Evolutionary conservation across 345 rosid species (phyloP).

Genomic region (Citrus maxima): DNA sequence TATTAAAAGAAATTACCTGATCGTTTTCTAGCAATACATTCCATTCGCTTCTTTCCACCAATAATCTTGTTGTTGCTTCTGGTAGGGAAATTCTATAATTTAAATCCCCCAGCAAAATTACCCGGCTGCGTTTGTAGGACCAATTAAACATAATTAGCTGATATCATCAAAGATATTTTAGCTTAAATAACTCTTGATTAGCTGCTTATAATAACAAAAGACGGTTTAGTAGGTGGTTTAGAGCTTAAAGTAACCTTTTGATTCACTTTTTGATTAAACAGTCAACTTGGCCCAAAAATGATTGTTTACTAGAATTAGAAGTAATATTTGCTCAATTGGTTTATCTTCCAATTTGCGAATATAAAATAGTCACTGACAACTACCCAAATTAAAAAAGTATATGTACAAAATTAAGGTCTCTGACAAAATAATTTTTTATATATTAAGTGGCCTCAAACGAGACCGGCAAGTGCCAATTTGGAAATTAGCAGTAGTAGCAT

Average conservation of each 20-base stretch:
- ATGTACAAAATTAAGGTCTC: background rate
- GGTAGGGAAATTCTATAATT: conserved; percentile 75
- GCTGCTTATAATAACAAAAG: background rate
- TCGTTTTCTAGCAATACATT: conserved; percentile 52
- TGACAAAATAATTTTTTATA: background rate
- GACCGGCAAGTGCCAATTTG: conserved; percentile 21
- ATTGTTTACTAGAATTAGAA: conserved; percentile 2
- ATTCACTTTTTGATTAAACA: background rate
- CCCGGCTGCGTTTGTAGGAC: conserved; percentile 40
- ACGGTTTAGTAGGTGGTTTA: background rate
- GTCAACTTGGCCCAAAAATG: conserved; percentile 19
- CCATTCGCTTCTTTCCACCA: conserved; percentile 66
- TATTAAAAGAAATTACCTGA: conserved; percentile 42
- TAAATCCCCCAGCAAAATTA: conserved; percentile 73
- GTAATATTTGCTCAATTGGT: conserved; percentile 3
- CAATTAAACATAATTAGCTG: conserved; percentile 15
- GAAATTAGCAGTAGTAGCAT: conserved; percentile 14
- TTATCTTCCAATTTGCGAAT: conserved; percentile 15
- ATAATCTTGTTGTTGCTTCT: conserved; percentile 47
- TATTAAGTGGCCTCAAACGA: conserved; percentile 16
- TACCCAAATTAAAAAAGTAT: background rate
- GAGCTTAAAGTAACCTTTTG: conserved; percentile 2
- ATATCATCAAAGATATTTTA: conserved; percentile 18
- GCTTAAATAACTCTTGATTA: background rate
- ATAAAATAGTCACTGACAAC: conserved; percentile 16